A percentile compares a stretch with the other conserved stretches of the same genome.
Conservation (phyloP, 768 basidiomycete genomes). For the Mycena albidolilacea region DNA sequence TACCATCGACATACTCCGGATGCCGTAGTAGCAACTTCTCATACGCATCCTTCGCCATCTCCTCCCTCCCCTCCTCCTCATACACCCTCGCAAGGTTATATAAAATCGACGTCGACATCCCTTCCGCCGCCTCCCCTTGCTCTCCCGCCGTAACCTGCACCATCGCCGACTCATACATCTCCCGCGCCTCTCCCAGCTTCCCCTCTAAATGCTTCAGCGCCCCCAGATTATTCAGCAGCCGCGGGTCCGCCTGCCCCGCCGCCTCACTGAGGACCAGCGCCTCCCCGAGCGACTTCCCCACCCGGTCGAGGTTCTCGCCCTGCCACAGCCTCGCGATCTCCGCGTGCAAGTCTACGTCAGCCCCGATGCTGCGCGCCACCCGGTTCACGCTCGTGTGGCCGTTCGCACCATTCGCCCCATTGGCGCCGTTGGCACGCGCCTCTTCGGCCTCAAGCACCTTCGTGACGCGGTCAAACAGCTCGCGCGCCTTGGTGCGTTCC, state of each 20-base stretch:
- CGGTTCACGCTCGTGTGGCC: slow-evolving; percentile 32
- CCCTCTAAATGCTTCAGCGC: slow-evolving; percentile 81
- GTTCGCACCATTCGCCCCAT: slow-evolving; percentile 43
- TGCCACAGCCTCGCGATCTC: slow-evolving; percentile 95
- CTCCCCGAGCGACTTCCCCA: slow-evolving; percentile 79
- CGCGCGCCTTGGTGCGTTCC: slow-evolving; percentile 82
- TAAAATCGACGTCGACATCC: slow-evolving; percentile 84
- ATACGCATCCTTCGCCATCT: slow-evolving; percentile 87
- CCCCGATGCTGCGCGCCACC: slow-evolving; percentile 68
- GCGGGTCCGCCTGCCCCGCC: slow-evolving; percentile 68
- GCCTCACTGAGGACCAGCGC: slow-evolving; percentile 77
- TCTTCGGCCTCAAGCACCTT: slow-evolving; percentile 80
- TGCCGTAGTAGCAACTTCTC: slow-evolving; percentile 89
- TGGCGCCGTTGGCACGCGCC: slow-evolving; percentile 57
- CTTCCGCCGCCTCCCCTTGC: slow-evolving; percentile 68
- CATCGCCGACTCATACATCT: slow-evolving; percentile 79
- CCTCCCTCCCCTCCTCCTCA: slow-evolving; percentile 85
- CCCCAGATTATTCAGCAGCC: slow-evolving; percentile 87
- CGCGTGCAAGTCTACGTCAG: slow-evolving; percentile 91
- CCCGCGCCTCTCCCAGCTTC: slow-evolving; percentile 67
- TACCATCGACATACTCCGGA: slow-evolving; percentile 97
- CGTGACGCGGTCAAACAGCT: slow-evolving; percentile 83
- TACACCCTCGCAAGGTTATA: slow-evolving; percentile 95
- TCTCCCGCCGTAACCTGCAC: slow-evolving; percentile 69
- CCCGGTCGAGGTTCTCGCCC: slow-evolving; percentile 81